A percentile compares a stretch with the other conserved stretches of the same genome.
Conservation (phyloP, 176 grass and related monocot genomes). For the Zoysia japonica region DNA sequence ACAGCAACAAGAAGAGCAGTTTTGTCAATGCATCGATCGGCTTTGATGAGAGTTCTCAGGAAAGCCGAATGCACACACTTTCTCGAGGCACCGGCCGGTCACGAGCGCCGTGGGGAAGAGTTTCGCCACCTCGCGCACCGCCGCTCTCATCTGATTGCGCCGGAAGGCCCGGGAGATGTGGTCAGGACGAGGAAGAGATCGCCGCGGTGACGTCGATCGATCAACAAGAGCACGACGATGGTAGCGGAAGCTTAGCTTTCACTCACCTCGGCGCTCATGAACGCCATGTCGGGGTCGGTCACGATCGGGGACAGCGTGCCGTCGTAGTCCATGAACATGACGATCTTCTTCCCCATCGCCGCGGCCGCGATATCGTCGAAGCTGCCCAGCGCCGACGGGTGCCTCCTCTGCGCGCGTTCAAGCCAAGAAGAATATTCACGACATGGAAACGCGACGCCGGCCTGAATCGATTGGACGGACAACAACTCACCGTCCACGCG, state of each 20-base stretch:
- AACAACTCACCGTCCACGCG: constrained; percentile 61
- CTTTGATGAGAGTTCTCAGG: background rate
- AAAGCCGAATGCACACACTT: constrained; percentile 47
- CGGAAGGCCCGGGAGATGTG: background rate
- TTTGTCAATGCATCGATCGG: background rate
- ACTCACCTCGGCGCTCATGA: constrained; percentile 72
- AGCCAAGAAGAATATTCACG: background rate
- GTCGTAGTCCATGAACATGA: constrained; percentile 95
- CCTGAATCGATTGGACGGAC: too few species aligned
- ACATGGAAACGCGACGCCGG: background rate
- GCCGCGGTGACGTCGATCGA: background rate
- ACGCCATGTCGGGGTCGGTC: constrained; percentile 77
- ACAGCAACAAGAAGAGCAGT: background rate
- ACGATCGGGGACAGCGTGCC: constrained; percentile 98
- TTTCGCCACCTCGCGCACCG: constrained; percentile 60
- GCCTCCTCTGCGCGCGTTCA: constrained; percentile 50
- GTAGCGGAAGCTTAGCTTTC: too few species aligned
- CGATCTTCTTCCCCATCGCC: constrained; percentile 65
- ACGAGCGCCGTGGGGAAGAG: constrained; percentile 86
- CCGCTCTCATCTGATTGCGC: constrained; percentile 66
- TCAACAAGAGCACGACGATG: background rate
- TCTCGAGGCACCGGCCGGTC: constrained; percentile 77
- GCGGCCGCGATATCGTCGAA: constrained; percentile 73
- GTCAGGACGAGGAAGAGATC: background rate
- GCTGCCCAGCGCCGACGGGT: constrained; percentile 75